A percentile compares a stretch with the other conserved stretches of the same genome.
These are phyloP conservation scores for Mikania micrantha DNA, from an alignment of 129 eudicot genomes.

Conservation along the genomic window DNA sequence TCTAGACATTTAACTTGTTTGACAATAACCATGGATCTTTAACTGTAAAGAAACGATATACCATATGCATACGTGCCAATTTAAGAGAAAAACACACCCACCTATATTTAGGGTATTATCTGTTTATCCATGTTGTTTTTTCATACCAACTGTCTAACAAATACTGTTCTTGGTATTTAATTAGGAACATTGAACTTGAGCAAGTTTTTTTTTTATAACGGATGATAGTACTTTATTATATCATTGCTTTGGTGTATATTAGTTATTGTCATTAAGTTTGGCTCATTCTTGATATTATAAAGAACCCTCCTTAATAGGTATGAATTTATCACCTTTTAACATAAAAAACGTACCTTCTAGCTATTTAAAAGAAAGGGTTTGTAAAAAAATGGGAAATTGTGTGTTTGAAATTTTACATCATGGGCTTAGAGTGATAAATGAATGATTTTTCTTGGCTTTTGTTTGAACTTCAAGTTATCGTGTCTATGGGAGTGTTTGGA, in stretches of 20 bases:
- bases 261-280: not conserved
- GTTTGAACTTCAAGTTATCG: not conserved
- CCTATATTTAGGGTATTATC: not conserved
- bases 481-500: not conserved
- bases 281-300: not conserved
- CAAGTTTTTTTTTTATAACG: not conserved
- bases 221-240: not conserved
- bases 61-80: not conserved
- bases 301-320: not conserved
- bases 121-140: not conserved
- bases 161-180: not conserved
- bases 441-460: not conserved
- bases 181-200: too few species aligned
- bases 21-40: not conserved
- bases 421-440: not conserved
- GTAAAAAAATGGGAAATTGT: not conserved
- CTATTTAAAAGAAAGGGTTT: not conserved
- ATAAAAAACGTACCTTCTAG: not conserved
- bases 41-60: not conserved
- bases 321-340: not conserved
- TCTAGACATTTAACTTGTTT: not conserved
- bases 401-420: not conserved
- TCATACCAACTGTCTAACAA: not conserved
- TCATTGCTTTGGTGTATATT: not conserved
- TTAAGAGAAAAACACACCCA: not conserved